Conservation (phyloP, 352 stramenopile genomes). For the Phytophthora boehmeriae region DNA sequence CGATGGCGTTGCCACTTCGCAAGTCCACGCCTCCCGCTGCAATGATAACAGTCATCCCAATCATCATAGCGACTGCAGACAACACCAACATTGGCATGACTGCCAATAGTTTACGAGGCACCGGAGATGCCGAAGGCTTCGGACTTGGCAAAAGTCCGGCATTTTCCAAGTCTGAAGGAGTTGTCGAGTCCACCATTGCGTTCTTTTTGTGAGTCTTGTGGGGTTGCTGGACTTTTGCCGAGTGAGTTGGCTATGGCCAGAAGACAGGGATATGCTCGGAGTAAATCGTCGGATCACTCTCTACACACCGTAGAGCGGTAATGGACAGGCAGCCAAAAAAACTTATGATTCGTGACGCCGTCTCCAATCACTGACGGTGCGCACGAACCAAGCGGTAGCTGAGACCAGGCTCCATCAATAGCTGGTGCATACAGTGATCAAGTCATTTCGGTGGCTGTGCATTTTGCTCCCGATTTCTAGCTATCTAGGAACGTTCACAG, state of each 20-base stretch:
- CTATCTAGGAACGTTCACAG: not conserved
- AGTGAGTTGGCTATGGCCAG: not conserved
- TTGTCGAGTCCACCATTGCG: not conserved
- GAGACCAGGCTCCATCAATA: too few relatives aligned
- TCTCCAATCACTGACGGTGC: too few relatives aligned
- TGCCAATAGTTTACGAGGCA: conserved; percentile 17
- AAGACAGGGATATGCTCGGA: not conserved
- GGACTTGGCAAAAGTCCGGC: conserved; percentile 8
- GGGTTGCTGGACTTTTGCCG: not conserved
- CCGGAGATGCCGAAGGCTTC: conserved; percentile 6
- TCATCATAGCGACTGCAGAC: conserved; percentile 20
- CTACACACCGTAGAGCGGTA: too few relatives aligned
- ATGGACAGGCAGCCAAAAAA: too few relatives aligned
- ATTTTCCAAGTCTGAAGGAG: conserved; percentile 14
- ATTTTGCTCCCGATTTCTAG: not conserved
- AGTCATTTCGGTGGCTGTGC: not conserved
- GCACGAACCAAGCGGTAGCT: not conserved
- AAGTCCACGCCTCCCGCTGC: conserved; percentile 14
- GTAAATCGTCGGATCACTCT: conserved; percentile 3
- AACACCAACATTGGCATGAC: conserved; percentile 24
- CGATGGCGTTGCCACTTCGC: conserved; percentile 10
- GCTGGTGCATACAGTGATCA: not conserved
- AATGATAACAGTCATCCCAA: conserved; percentile 27
- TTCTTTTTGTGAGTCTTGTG: not conserved
- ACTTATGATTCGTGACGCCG: conserved; percentile 1